Percentiles rank a stretch among this genome's conserved stretches.
phyloP scores from a whole-genome alignment of 495 filamentous ascomycete genomes.

The Trichoderma asperelloides region DNA sequence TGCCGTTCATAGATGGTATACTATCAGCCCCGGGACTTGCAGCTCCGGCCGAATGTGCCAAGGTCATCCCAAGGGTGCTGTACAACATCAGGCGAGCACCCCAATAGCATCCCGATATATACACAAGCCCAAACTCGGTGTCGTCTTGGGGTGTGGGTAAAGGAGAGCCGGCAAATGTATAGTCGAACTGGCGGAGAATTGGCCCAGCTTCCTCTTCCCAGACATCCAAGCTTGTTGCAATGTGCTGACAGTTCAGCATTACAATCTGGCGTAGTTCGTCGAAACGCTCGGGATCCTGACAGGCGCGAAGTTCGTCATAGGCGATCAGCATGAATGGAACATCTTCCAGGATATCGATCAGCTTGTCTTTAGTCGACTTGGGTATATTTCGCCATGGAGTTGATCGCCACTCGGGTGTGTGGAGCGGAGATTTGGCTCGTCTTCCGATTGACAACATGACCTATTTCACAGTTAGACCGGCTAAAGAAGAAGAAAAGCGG shows the following conservation, averaged over 20 bases:
- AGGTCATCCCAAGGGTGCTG: not conserved
- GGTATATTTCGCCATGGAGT: not conserved
- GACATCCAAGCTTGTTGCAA: not conserved
- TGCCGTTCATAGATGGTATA: not conserved
- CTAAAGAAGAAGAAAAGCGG: not conserved
- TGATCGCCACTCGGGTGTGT: not conserved
- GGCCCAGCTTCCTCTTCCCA: not conserved
- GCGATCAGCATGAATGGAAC: not conserved
- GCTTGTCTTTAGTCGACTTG: not conserved
- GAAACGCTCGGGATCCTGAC: not conserved
- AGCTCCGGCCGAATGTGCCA: not conserved
- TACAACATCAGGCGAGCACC: conserved; percentile 3
- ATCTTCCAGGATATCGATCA: conserved; percentile 1
- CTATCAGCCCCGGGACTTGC: not conserved
- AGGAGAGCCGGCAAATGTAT: not conserved
- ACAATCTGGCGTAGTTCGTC: not conserved
- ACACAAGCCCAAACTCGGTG: not conserved
- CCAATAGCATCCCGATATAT: not conserved
- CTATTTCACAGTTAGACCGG: not conserved
- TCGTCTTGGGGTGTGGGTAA: not conserved
- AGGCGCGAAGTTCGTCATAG: not conserved
- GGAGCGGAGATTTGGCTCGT: not conserved
- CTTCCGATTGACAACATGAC: not conserved
- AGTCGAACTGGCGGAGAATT: not conserved
- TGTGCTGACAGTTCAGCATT: not conserved